phyloP scores from a whole-genome alignment of 805 yeast genomes.

The Wickerhamiella vanderwaltii region DNA sequence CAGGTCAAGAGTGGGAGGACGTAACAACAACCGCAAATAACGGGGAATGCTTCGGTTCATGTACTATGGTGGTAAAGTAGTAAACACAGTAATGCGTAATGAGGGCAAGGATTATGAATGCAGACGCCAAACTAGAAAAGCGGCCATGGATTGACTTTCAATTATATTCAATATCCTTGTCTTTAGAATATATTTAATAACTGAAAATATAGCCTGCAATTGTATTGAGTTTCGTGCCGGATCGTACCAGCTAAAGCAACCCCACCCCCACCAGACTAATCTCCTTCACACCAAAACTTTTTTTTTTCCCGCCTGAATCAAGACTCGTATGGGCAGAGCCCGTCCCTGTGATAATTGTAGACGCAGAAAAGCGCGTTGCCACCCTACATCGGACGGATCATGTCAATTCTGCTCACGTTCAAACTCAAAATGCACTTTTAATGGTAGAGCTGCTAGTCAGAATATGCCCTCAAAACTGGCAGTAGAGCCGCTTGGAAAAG shows the following conservation, averaged over 20 bases:
- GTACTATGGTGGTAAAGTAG: not conserved
- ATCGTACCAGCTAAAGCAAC: too few relatives aligned
- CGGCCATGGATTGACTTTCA: not conserved
- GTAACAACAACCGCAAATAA: slow-evolving; percentile 35
- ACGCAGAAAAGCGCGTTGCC: slow-evolving; percentile 13
- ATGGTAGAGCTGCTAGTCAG: not conserved
- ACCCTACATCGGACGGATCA: not conserved
- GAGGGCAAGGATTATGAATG: too few relatives aligned
- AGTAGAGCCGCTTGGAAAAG: slow-evolving; percentile 10
- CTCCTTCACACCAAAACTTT: not conserved
- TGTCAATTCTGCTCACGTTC: slow-evolving; percentile 12
- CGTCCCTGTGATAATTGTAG: slow-evolving; percentile 14
- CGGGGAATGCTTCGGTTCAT: slow-evolving; percentile 21
- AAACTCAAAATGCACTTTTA: slow-evolving; percentile 9
- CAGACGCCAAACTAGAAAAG: too few relatives aligned
- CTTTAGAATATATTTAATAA: too few relatives aligned
- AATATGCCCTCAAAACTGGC: slow-evolving; percentile 12
- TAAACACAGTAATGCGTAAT: not conserved
- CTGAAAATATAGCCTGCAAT: too few relatives aligned
- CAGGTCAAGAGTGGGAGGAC: slow-evolving; percentile 75
- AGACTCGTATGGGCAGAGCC: slow-evolving; percentile 3
- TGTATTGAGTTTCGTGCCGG: too few relatives aligned
- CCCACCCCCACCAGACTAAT: too few relatives aligned
- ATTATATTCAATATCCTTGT: too few relatives aligned
- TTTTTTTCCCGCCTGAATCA: not conserved